phyloP scores from a whole-genome alignment of 2,329 filamentous ascomycete species.

The Diaporthe amygdali region DNA sequence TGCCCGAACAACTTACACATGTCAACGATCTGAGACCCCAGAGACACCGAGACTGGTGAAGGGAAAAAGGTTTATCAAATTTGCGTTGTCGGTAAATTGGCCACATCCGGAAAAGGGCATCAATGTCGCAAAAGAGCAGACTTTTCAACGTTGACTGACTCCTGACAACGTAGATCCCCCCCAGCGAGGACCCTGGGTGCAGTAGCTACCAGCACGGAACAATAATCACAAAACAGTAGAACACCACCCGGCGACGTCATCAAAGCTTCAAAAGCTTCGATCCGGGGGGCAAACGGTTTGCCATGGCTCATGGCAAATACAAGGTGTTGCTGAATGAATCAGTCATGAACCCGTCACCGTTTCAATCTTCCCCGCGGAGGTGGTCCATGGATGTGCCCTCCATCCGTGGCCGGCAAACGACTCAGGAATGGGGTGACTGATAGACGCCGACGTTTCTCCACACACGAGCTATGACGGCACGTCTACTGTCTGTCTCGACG shows the following conservation, averaged over 20 bases:
- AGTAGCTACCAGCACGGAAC: neutral
- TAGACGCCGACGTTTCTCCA: slow-evolving; percentile 12
- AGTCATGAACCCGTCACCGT: neutral
- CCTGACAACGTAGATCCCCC: neutral
- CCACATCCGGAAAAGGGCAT: neutral
- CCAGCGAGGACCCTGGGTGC: slow-evolving; percentile 4
- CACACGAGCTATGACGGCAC: neutral
- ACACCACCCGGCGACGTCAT: neutral
- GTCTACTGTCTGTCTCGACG: neutral
- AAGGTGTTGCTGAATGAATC: neutral
- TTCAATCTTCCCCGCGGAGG: neutral
- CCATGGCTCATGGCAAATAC: slow-evolving; percentile 1
- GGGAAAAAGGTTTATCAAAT: neutral
- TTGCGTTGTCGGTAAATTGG: neutral
- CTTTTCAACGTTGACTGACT: slow-evolving; percentile 1
- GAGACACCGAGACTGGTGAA: neutral
- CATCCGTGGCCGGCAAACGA: slow-evolving; percentile 1
- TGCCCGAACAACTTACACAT: neutral
- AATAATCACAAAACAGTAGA: neutral
- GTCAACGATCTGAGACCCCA: neutral
- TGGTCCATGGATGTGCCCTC: neutral
- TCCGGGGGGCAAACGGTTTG: neutral
- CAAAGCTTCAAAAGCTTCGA: neutral
- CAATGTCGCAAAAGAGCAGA: neutral
- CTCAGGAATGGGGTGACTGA: slow-evolving; percentile 13